A percentile compares a stretch with the other conserved stretches of the same genome.
Evolutionary conservation across 495 filamentous ascomycete species (phyloP).

Genomic region (Friedmanniomyces endolithicus): DNA sequence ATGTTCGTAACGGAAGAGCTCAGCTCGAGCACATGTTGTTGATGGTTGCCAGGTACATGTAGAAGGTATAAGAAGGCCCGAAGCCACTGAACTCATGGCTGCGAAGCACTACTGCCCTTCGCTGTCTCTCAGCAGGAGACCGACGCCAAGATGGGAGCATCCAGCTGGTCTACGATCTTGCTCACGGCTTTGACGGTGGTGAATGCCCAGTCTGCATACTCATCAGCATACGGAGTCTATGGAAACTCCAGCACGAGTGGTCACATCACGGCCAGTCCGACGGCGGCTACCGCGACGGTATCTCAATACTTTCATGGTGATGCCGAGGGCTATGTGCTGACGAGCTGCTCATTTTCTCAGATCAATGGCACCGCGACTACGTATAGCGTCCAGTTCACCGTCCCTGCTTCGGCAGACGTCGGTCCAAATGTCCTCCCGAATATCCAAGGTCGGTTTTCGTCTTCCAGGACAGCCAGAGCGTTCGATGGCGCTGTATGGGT

Average conservation of each 20-base stretch:
- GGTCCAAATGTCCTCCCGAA: slow-evolving; percentile 55
- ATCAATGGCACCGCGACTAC: slow-evolving; percentile 18
- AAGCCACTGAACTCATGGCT: too few species aligned
- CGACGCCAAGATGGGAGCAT: not conserved
- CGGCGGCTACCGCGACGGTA: not conserved
- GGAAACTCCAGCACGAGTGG: not conserved
- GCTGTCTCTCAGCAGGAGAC: too few species aligned
- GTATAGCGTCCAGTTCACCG: slow-evolving; percentile 34
- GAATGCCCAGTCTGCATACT: not conserved
- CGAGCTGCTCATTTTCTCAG: not conserved
- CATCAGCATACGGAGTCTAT: not conserved
- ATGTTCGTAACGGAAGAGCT: too few species aligned
- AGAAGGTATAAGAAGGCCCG: too few species aligned
- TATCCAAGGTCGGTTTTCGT: slow-evolving; percentile 32
- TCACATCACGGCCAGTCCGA: not conserved
- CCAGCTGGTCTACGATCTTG: not conserved
- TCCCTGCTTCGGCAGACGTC: slow-evolving; percentile 44
- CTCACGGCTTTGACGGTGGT: not conserved
- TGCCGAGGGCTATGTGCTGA: not conserved
- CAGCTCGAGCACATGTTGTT: too few species aligned
- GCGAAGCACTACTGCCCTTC: too few species aligned
- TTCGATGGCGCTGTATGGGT: too few species aligned
- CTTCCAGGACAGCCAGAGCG: not conserved
- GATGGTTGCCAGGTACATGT: too few species aligned
- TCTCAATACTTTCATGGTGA: not conserved